Evolutionary conservation across 2,329 filamentous ascomycete genomes (phyloP).

Genomic region (Pezicula neosporulosa): DNA sequence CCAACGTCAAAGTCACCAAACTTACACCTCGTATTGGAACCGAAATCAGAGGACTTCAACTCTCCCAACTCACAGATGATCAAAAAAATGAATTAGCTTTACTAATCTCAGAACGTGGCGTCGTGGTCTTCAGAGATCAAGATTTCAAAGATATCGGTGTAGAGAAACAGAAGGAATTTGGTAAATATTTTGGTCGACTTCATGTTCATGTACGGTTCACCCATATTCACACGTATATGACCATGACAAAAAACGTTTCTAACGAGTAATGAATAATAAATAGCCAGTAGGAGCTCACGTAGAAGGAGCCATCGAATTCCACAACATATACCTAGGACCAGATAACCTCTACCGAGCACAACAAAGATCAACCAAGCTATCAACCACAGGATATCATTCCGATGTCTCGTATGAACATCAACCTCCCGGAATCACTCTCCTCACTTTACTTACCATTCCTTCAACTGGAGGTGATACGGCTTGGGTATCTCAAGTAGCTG

Average conservation of each 20-base stretch:
- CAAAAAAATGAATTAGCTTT: constrained; percentile 74
- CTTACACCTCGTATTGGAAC: constrained; percentile 71
- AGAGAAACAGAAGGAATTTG: constrained; percentile 63
- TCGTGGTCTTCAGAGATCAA: constrained; percentile 74
- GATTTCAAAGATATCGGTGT: constrained; percentile 68
- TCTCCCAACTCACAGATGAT: constrained; percentile 61
- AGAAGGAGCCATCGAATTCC: constrained; percentile 39
- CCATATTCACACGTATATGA: constrained; percentile 38
- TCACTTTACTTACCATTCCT: constrained; percentile 78
- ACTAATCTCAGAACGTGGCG: constrained; percentile 70
- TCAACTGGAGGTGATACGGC: constrained; percentile 77
- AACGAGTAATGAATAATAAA: constrained; percentile 34
- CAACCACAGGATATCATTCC: constrained; percentile 80
- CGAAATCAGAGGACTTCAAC: constrained; percentile 66
- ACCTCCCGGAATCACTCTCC: constrained; percentile 81
- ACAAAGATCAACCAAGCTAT: constrained; percentile 36
- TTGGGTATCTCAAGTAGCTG: constrained; percentile 72
- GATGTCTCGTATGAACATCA: constrained; percentile 85
- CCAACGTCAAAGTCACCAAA: constrained; percentile 53
- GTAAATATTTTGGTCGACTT: constrained; percentile 72
- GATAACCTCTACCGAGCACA: constrained; percentile 40
- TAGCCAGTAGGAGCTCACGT: constrained; percentile 41
- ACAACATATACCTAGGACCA: constrained; percentile 43
- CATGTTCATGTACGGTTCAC: constrained; percentile 57
- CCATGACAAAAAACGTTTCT: constrained; percentile 58